Percentiles rank a stretch among this genome's conserved stretches.
Evolutionary conservation across 805 yeast genomes (phyloP).

Genomic region (Starmerella vitae): DNA sequence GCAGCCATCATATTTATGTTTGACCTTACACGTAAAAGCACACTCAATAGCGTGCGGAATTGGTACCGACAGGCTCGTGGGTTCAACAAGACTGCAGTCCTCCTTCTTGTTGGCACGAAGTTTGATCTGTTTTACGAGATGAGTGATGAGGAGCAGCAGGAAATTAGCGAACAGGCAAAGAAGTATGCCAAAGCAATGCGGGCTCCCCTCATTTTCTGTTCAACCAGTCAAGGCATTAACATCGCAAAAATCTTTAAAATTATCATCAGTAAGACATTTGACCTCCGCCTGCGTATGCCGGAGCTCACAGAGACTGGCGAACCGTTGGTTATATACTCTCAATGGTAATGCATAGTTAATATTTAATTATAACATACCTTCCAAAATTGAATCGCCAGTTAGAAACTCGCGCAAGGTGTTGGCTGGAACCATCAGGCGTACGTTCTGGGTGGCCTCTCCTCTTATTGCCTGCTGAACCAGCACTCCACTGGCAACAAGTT

Average conservation of each 20-base stretch:
- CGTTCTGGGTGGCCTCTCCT: constrained; percentile 52
- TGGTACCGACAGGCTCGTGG: constrained; percentile 92
- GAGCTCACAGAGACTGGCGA: constrained; percentile 82
- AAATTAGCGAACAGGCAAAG: constrained; percentile 68
- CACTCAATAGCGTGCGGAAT: constrained; percentile 76
- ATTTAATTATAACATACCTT: constrained; percentile 24
- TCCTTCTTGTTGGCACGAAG: constrained; percentile 84
- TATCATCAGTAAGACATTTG: constrained; percentile 80
- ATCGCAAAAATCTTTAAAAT: constrained; percentile 89
- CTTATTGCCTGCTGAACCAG: constrained; percentile 51
- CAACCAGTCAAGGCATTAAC: constrained; percentile 83
- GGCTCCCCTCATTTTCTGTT: constrained; percentile 70
- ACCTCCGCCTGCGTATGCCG: constrained; percentile 64
- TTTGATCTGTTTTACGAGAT: constrained; percentile 75
- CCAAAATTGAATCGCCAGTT: constrained; percentile 39
- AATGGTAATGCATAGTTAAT: constrained; percentile 24
- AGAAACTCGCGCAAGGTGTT: constrained; percentile 55
- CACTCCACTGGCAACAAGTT: constrained; percentile 68
- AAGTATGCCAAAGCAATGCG: constrained; percentile 82
- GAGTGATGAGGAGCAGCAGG: constrained; percentile 67
- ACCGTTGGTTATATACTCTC: constrained; percentile 62
- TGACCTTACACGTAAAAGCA: constrained; percentile 75
- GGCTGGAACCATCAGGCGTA: constrained; percentile 55
- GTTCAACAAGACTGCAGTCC: constrained; percentile 78
- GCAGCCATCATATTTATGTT: constrained; percentile 82